phyloP scores from a whole-genome alignment of 2,329 filamentous ascomycete species.

The Chaetothyriales sp. region DNA sequence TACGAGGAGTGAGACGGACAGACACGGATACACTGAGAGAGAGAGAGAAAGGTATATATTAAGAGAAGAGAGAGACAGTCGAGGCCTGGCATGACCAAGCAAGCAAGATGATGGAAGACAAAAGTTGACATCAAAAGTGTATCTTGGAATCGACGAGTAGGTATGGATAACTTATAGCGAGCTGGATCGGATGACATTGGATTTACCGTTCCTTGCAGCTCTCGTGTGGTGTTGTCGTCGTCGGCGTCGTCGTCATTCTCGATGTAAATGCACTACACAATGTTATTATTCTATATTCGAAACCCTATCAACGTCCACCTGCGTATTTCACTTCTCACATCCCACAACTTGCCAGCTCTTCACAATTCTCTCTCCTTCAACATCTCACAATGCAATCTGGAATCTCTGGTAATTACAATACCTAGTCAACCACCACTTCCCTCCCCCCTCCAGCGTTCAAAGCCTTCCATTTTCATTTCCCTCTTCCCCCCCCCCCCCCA shows the following conservation, averaged over 20 bases:
- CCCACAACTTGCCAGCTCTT: too few species aligned
- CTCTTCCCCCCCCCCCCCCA: not conserved
- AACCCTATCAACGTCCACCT: too few species aligned
- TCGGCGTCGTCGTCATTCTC: not conserved
- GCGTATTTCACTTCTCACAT: not conserved
- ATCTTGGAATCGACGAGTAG: not conserved
- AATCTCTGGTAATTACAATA: constrained; percentile 26
- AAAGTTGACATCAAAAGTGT: not conserved
- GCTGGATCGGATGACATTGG: not conserved
- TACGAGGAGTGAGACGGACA: constrained; percentile 43
- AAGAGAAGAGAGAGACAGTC: too few species aligned
- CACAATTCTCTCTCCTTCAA: not conserved
- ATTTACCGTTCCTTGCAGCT: too few species aligned
- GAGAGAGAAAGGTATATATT: too few species aligned
- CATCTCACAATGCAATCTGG: constrained; percentile 32
- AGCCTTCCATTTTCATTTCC: too few species aligned
- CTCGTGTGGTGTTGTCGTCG: too few species aligned
- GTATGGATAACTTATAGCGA: not conserved
- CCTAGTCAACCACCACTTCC: not conserved
- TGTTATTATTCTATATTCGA: too few species aligned
- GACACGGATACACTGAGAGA: not conserved
- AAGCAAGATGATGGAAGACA: not conserved
- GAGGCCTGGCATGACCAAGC: not conserved
- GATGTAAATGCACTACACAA: not conserved
- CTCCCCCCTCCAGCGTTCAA: too few species aligned